Evolutionary conservation across 768 basidiomycete genomes (phyloP), one percentile per base, ranked within the genome.

Genomic region (Coprinellus aureogranulatus): DNA sequence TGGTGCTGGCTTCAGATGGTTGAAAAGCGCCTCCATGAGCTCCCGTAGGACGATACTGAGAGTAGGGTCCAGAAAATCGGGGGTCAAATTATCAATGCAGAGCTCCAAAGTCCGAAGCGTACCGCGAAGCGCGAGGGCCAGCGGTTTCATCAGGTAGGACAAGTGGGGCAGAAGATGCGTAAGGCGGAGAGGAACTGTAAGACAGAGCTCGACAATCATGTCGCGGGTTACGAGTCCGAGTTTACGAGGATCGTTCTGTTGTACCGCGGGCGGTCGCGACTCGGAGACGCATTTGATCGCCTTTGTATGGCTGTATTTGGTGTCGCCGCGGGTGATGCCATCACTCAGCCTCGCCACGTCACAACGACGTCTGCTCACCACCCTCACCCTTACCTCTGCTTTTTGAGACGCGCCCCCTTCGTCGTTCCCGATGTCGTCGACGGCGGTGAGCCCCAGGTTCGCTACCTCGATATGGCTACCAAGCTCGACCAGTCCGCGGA

Each of bases 401-500:
- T 98, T 79, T 92, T 99, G 69, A 96, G 98, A 77, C 98, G 98
- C 76, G 98, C 98, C 83, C 97, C 97, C 41, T 85, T 99, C 55
- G 88, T 98, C 68, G 90, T 92, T 69, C 87, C 97, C 66, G 94
- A 97, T 70, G 87, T 82, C 56, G 86, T 83, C 62, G 77, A 74
- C 28, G 79, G 79, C 20, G 85, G 83, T 59, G 77, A 87, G 62
- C 87, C 89, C 42, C 85, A 84, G 61, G 93, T 98, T 66, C 89
- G 90, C 76, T 98, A 94, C 78, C 88, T 99, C 61, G 97, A 99
- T 73, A 98, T 99, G 96, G 97, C 97, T 40, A 96, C 96, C 66
- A 99, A 98, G 81, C 89, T 99, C 62, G 97, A 99, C 71, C 97
- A 98, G 78, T 98, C 97, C 6, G 97, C 97, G 44, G 96, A 99